Evolutionary conservation across 768 basidiomycete species (phyloP), one percentile per base, ranked within the genome.

Genomic region (Coprinopsis marcescibilis): DNA sequence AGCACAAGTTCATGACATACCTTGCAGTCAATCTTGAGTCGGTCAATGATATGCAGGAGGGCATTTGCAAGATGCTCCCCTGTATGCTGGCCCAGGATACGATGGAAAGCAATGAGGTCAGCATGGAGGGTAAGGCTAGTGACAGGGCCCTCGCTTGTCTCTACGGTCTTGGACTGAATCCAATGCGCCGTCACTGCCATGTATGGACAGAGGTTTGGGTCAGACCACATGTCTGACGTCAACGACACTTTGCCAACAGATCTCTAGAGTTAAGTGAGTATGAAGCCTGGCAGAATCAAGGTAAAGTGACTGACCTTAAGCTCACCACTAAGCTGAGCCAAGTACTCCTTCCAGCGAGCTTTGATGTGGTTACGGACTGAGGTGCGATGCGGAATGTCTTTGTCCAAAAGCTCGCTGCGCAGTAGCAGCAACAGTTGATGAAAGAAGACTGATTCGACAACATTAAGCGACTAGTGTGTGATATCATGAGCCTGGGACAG

Each of bases 161-260:
- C n/a, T n/a, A n/a, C n/a, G n/a, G n/a, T n/a, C n/a, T n/a, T n/a
- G n/a, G n/a, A n/a, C n/a, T n/a, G n/a, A n/a, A n/a, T n/a, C n/a
- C n/a, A n/a, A n/a, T n/a, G n/a, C n/a, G n/a, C n/a, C n/a, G n/a
- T n/a, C n/a, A n/a, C n/a, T n/a, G n/a, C n/a, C n/a, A n/a, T n/a
- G n/a, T n/a, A n/a, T n/a, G n/a, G n/a, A n/a, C n/a, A n/a, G n/a
- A 62, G 60, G 33, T 56, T 51, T 1, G 42, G 38, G 27, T 61
- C 52, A 14, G 49, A 57, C 69, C 69, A 72, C 2, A 68, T 48
- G 40, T 70, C 67, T 14, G 51, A 52, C 4, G 67, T 70, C n/a
- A 62, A 61, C 1, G 60, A 62, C 1, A 69, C 48, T 5, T 57
- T 56, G 0, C 67, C 62, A 8, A 57, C 20, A 13, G 64, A 43